Evolutionary conservation across 805 yeast species (phyloP).

Genomic region (Candida fluviatilis): DNA sequence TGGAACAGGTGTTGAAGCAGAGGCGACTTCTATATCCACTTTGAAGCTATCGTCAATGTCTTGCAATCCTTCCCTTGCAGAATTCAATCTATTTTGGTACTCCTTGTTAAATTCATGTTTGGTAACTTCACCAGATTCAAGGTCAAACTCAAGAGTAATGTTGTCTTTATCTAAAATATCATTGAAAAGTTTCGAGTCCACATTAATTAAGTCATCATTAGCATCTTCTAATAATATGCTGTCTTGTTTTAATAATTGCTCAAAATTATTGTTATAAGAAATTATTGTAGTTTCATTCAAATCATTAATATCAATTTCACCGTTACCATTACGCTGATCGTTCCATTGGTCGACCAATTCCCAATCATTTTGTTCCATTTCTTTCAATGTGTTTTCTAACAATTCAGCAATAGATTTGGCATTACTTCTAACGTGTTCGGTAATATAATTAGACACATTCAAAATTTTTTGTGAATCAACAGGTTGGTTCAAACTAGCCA

Average conservation of each 20-base stretch:
- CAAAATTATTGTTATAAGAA: slow-evolving; percentile 5
- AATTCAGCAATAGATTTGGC: slow-evolving; percentile 57
- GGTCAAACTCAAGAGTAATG: slow-evolving; percentile 14
- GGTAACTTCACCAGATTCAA: slow-evolving; percentile 9
- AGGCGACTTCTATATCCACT: slow-evolving; percentile 6
- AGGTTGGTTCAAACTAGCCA: slow-evolving; percentile 54
- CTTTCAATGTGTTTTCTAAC: slow-evolving; percentile 39
- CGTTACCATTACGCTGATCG: slow-evolving; percentile 13
- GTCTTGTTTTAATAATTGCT: slow-evolving; percentile 10
- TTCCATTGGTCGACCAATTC: slow-evolving; percentile 28
- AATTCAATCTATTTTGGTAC: slow-evolving; percentile 10
- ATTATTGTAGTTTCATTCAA: slow-evolving; percentile 7
- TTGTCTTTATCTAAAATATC: slow-evolving; percentile 7
- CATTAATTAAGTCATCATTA: slow-evolving; percentile 6
- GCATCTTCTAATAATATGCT: slow-evolving; percentile 8
- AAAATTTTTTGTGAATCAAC: slow-evolving; percentile 53
- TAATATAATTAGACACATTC: slow-evolving; percentile 40
- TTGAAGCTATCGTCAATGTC: slow-evolving; percentile 11
- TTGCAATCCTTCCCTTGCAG: slow-evolving; percentile 10
- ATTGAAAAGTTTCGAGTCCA: slow-evolving; percentile 14
- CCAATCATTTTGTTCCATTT: slow-evolving; percentile 34
- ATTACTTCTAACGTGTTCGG: slow-evolving; percentile 55
- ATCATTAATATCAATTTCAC: slow-evolving; percentile 12
- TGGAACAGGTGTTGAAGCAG: slow-evolving; percentile 7
- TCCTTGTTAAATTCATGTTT: slow-evolving; percentile 17